These are phyloP conservation scores for Suillus hirtellus DNA, from an alignment of 768 basidiomycete species.

Conservation along the genomic window DNA sequence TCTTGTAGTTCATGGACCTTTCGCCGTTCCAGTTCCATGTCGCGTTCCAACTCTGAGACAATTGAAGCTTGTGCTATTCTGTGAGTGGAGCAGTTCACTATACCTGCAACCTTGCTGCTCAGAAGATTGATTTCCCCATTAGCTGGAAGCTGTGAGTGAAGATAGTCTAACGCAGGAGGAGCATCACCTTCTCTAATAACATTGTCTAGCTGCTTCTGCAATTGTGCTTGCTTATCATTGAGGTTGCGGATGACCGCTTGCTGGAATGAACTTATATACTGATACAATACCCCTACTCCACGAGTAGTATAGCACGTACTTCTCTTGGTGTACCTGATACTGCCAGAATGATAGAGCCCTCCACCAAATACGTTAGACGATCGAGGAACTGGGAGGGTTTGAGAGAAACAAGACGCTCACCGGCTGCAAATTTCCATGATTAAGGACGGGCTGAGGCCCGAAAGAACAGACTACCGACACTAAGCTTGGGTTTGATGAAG, in stretches of 20 bases:
- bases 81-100: conserved; percentile 11
- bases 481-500: conserved; percentile 9
- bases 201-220: conserved; percentile 84
- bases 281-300: not conserved
- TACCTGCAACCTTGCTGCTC: conserved; percentile 68
- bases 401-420: conserved; percentile 34
- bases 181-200: conserved; percentile 79
- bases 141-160: conserved; percentile 41
- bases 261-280: conserved; percentile 57
- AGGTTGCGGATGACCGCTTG: conserved; percentile 79
- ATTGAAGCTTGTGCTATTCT: conserved; percentile 7
- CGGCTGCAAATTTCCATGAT: conserved; percentile 84
- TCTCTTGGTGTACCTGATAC: conserved; percentile 87
- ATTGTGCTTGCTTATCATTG: conserved; percentile 78
- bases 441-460: conserved; percentile 72
- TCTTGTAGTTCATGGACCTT: conserved; percentile 77
- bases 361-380: conserved; percentile 13
- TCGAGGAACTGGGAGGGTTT: not conserved
- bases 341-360: conserved; percentile 91
- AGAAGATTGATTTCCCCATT: conserved; percentile 75
- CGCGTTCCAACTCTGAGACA: conserved; percentile 68
- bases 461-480: conserved; percentile 70
- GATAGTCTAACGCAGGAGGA: not conserved
- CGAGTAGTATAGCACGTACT: conserved; percentile 39
- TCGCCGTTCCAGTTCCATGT: conserved; percentile 76